Evolutionary conservation across 1,139 yeast genomes (phyloP).

Genomic region (Blastobotrys persicus): DNA sequence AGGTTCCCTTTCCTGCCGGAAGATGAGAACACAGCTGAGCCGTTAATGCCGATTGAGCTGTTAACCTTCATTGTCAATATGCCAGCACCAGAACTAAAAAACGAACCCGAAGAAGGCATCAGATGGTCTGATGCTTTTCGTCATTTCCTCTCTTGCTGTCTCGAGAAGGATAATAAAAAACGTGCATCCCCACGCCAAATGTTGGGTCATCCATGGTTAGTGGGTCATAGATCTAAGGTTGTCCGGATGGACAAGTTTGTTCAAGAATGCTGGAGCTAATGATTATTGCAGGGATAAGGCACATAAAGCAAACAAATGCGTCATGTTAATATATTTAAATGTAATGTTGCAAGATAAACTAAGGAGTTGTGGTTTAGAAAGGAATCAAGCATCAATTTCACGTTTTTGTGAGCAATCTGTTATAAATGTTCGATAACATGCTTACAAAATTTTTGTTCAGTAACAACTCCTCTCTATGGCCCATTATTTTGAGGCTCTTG

Average conservation of each 20-base stretch:
- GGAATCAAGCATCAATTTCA: too few species aligned
- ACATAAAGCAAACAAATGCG: neutral
- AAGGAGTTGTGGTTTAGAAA: too few species aligned
- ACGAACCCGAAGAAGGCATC: conserved; percentile 73
- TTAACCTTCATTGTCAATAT: conserved; percentile 76
- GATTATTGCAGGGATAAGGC: neutral
- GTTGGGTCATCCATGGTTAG: conserved; percentile 89
- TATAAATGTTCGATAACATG: too few species aligned
- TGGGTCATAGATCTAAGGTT: conserved; percentile 63
- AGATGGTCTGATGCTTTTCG: conserved; percentile 81
- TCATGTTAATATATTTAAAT: neutral
- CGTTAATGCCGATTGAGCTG: conserved; percentile 80
- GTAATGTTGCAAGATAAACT: too few species aligned
- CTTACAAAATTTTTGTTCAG: too few species aligned
- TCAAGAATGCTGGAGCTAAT: conserved; percentile 65
- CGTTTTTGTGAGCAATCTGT: too few species aligned
- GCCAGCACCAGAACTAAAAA: conserved; percentile 69
- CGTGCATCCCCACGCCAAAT: conserved; percentile 92
- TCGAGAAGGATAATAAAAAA: conserved; percentile 72
- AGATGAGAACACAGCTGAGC: conserved; percentile 41
- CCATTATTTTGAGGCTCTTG: too few species aligned
- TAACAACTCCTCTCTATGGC: too few species aligned
- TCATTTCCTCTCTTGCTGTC: conserved; percentile 75
- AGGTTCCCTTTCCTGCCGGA: conserved; percentile 65
- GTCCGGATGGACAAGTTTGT: conserved; percentile 90